A percentile compares a stretch with the other conserved stretches of the same genome.
Evolutionary conservation across 179 eudicot genomes (phyloP).

Genomic region (Camellia oleifera): DNA sequence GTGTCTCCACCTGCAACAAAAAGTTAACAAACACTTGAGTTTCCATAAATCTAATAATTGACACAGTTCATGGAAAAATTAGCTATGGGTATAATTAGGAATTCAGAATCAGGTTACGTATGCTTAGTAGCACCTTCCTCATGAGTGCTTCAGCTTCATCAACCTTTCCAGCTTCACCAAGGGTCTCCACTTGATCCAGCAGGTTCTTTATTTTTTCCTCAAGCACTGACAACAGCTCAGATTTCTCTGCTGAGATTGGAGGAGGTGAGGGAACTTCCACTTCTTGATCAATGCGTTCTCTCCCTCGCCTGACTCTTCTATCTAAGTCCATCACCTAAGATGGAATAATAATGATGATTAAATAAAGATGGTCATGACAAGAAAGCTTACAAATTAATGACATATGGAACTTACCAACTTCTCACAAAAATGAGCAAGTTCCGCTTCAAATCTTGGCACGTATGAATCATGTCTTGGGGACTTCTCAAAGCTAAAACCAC

Average conservation of each 20-base stretch:
- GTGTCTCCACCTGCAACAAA: slow-evolving; percentile 72
- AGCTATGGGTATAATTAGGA: not conserved
- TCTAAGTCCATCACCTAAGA: slow-evolving; percentile 86
- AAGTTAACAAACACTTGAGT: not conserved
- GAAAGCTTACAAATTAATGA: not conserved
- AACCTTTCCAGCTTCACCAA: slow-evolving; percentile 97
- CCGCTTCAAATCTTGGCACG: slow-evolving; percentile 89
- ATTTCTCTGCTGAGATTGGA: slow-evolving; percentile 86
- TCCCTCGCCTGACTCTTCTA: slow-evolving; percentile 85
- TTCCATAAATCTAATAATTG: not conserved
- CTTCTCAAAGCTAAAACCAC: slow-evolving; percentile 69
- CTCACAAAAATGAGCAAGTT: slow-evolving; percentile 91
- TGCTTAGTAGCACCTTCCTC: slow-evolving; percentile 67
- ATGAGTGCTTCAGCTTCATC: slow-evolving; percentile 99
- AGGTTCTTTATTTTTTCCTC: slow-evolving; percentile 91
- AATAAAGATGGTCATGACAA: not conserved
- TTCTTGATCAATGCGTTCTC: slow-evolving; percentile 93
- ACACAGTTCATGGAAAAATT: not conserved
- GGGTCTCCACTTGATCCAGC: slow-evolving; percentile 89
- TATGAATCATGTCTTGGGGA: slow-evolving; percentile 88
- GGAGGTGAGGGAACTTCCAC: slow-evolving; percentile 84
- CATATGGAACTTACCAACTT: slow-evolving; percentile 58
- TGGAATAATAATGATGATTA: not conserved
- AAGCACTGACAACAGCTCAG: slow-evolving; percentile 85
- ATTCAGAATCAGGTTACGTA: not conserved